phyloP scores from a whole-genome alignment of 257 asterid genomes.

The Solanum bulbocastanum region DNA sequence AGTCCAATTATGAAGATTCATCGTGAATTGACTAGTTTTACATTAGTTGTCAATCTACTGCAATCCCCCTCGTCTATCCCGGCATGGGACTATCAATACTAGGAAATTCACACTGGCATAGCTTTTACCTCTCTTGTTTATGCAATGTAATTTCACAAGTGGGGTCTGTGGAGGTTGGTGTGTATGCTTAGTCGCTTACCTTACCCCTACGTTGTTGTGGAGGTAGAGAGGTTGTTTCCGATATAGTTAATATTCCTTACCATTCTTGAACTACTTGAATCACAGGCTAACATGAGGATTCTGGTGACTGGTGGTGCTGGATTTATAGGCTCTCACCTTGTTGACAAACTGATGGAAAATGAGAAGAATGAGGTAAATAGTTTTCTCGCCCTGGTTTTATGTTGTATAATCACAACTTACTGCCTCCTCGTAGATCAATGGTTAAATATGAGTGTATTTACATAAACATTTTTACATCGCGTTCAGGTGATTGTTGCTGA shows the following conservation, averaged over 20 bases:
- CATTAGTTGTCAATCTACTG: neutral
- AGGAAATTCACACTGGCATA: neutral
- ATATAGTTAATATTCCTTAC: neutral
- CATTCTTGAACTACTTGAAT: neutral
- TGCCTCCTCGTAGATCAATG: neutral
- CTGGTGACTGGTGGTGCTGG: conserved; percentile 53
- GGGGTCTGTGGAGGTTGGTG: neutral
- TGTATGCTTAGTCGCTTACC: neutral
- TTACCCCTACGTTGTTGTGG: neutral
- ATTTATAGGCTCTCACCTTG: conserved; percentile 45
- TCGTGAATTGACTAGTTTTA: neutral
- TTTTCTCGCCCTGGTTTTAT: neutral
- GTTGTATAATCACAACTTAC: neutral
- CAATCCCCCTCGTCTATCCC: neutral
- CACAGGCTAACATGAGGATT: conserved; percentile 45
- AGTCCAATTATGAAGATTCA: neutral
- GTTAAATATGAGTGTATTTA: neutral
- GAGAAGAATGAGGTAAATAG: conserved; percentile 39
- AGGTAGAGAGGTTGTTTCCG: neutral
- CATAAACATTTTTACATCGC: neutral
- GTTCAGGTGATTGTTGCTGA: conserved; percentile 39
- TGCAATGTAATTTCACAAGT: neutral
- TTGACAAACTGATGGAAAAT: conserved; percentile 40
- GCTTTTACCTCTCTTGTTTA: neutral
- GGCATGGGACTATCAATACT: neutral